phyloP scores from a whole-genome alignment of 2,329 filamentous ascomycete genomes.

The Capronia epimyces region DNA sequence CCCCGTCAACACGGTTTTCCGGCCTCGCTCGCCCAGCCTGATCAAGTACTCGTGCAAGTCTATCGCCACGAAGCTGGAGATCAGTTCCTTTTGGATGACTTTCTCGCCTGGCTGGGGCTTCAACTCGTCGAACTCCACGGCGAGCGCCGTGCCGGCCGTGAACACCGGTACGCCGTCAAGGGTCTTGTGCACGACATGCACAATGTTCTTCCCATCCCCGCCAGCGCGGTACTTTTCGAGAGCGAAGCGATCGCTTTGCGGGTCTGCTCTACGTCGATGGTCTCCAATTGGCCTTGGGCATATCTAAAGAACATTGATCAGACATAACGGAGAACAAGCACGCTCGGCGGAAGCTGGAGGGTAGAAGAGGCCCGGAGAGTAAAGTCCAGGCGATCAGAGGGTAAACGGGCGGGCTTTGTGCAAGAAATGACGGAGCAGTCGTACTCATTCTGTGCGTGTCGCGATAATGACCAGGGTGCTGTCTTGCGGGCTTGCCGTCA shows the following conservation, averaged over 20 bases:
- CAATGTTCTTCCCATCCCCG: slow-evolving; percentile 42
- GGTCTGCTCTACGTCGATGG: slow-evolving; percentile 49
- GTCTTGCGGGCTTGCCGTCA: slow-evolving; percentile 53
- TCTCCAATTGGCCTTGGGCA: slow-evolving; percentile 52
- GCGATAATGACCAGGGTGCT: slow-evolving; percentile 62
- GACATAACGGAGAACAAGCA: too few relatives aligned
- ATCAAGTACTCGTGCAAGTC: slow-evolving; percentile 53
- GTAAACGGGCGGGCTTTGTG: too few relatives aligned
- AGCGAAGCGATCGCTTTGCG: slow-evolving; percentile 51
- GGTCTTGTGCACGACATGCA: slow-evolving; percentile 57
- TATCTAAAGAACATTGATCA: slow-evolving; percentile 29
- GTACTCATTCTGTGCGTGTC: slow-evolving; percentile 68
- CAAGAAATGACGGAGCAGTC: too few relatives aligned
- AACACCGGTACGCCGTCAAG: slow-evolving; percentile 61
- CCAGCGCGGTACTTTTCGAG: slow-evolving; percentile 54
- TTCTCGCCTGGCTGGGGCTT: slow-evolving; percentile 52
- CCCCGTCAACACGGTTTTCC: slow-evolving; percentile 53
- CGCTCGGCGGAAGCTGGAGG: too few relatives aligned
- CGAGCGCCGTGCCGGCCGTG: slow-evolving; percentile 56
- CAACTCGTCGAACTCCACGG: slow-evolving; percentile 57
- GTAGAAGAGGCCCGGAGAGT: too few relatives aligned
- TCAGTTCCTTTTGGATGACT: slow-evolving; percentile 53
- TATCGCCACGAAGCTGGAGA: slow-evolving; percentile 58
- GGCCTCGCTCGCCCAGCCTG: slow-evolving; percentile 36
- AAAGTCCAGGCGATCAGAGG: too few relatives aligned